These are phyloP conservation scores for Curvularia sp. DNA, from an alignment of 2,329 filamentous ascomycete species.

Conservation along the genomic window DNA sequence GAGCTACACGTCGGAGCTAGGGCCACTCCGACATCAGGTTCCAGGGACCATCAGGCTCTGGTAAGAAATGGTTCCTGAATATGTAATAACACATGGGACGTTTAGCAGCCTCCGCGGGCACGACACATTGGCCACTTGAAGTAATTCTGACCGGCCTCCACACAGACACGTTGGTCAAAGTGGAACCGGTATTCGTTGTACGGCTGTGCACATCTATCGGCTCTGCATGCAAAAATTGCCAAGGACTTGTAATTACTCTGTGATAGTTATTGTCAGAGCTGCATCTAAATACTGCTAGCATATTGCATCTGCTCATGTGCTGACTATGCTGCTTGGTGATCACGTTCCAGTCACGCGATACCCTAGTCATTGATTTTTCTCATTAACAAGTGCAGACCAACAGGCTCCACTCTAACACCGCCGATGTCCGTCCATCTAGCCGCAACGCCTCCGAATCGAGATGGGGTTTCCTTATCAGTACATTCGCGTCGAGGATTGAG, in stretches of 20 bases:
- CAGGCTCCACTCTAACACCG: slow-evolving; percentile 6
- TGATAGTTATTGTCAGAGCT: not conserved
- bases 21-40: slow-evolving; percentile 3
- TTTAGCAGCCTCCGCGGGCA: slow-evolving; percentile 1
- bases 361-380: not conserved
- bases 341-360: not conserved
- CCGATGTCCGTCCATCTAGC: slow-evolving; percentile 11
- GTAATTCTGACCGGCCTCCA: slow-evolving; percentile 9
- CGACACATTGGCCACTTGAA: slow-evolving; percentile 2
- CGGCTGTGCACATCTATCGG: not conserved
- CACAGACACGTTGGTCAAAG: not conserved
- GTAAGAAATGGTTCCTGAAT: not conserved
- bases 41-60: not conserved
- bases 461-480: slow-evolving; percentile 9
- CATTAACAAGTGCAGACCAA: slow-evolving; percentile 2
- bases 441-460: slow-evolving; percentile 11
- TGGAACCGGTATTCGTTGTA: not conserved
- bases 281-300: not conserved
- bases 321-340: not conserved
- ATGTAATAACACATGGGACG: slow-evolving; percentile 1
- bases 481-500: not conserved
- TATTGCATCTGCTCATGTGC: not conserved
- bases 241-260: not conserved
- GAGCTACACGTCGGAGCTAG: not conserved
- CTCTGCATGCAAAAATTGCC: not conserved